Evolutionary conservation across 1,284 basidiomycete species (phyloP).

Genomic region (Malassezia equina): DNA sequence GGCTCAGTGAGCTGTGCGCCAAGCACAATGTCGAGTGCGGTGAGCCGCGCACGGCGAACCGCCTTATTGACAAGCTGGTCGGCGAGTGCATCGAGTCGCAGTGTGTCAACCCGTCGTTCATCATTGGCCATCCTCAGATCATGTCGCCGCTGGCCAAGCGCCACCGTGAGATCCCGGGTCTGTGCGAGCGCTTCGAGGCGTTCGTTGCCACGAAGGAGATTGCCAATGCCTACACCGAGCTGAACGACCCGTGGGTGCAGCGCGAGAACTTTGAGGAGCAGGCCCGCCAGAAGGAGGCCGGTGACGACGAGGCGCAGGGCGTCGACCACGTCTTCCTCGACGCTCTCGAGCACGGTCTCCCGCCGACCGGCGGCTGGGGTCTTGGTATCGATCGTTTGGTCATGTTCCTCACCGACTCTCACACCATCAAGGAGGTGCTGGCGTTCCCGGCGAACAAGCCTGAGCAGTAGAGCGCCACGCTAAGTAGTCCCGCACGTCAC

Average conservation of each 20-base stretch:
- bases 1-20: constrained; percentile 68
- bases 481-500: constrained; percentile 7
- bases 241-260: constrained; percentile 63
- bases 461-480: constrained; percentile 8
- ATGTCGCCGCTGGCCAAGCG: constrained; percentile 84
- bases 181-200: constrained; percentile 96
- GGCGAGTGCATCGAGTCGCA: constrained; percentile 95
- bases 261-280: constrained; percentile 86
- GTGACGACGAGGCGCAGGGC: constrained; percentile 95
- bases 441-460: constrained; percentile 87
- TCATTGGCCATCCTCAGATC: constrained; percentile 90
- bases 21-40: constrained; percentile 92
- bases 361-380: constrained; percentile 73
- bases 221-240: constrained; percentile 64
- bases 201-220: constrained; percentile 98
- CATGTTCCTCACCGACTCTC: constrained; percentile 36
- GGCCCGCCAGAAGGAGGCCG: constrained; percentile 82
- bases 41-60: constrained; percentile 88
- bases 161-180: constrained; percentile 53
- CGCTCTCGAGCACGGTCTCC: constrained; percentile 89
- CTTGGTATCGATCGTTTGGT: constrained; percentile 32
- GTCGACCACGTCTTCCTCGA: constrained; percentile 57
- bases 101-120: constrained; percentile 93
- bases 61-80: constrained; percentile 91
- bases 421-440: constrained; percentile 76